These are phyloP conservation scores for Gloeostereum incarnatum DNA, from an alignment of 768 basidiomycete species.

Conservation along the genomic window DNA sequence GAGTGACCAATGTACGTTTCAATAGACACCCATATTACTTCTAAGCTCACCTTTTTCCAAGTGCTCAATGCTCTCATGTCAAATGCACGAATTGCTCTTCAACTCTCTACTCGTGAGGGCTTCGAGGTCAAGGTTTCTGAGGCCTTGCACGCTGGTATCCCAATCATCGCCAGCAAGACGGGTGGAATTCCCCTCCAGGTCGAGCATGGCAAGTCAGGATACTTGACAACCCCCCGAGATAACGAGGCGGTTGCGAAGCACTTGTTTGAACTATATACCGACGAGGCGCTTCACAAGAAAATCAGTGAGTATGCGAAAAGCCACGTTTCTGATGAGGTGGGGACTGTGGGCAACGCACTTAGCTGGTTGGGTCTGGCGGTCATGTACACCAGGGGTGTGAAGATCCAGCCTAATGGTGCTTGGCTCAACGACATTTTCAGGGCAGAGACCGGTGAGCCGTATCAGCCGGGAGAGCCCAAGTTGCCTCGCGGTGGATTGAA, in stretches of 20 bases:
- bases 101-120: conserved; percentile 89
- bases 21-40: neutral
- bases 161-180: conserved; percentile 75
- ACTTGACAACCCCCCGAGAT: conserved; percentile 70
- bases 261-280: conserved; percentile 70
- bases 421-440: conserved; percentile 82
- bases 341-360: conserved; percentile 61
- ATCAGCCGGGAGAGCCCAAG: conserved; percentile 57
- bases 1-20: conserved; percentile 66
- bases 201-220: conserved; percentile 81
- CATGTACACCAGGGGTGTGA: conserved; percentile 69
- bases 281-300: conserved; percentile 52
- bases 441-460: conserved; percentile 65
- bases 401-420: conserved; percentile 71
- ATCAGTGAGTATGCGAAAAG: conserved; percentile 63
- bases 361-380: conserved; percentile 66
- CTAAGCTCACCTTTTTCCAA: conserved; percentile 15
- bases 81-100: conserved; percentile 82
- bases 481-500: conserved; percentile 55
- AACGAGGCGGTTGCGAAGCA: conserved; percentile 67
- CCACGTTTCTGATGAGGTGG: conserved; percentile 78
- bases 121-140: conserved; percentile 98
- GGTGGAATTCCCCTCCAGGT: conserved; percentile 95
- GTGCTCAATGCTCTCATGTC: conserved; percentile 86
- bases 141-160: conserved; percentile 85